These are phyloP conservation scores for Xylaria flabelliformis DNA, from an alignment of 495 filamentous ascomycete species.

Conservation along the genomic window DNA sequence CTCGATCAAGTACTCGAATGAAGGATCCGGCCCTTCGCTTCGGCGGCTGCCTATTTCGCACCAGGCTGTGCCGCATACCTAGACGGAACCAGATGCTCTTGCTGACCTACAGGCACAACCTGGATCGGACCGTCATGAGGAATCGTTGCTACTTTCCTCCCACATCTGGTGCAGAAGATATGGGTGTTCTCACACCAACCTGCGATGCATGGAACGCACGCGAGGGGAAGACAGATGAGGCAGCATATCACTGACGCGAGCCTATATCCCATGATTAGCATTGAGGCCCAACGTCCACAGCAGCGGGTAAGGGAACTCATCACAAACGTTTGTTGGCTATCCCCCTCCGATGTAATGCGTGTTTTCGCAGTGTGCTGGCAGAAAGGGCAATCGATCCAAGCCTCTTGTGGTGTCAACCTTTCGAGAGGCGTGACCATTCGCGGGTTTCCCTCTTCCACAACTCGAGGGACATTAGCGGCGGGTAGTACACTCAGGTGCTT, in stretches of 20 bases:
- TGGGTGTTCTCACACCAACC: slow-evolving; percentile 44
- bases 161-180: slow-evolving; percentile 40
- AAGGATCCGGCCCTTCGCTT: neutral
- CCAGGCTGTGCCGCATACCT: neutral
- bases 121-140: slow-evolving; percentile 31
- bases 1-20: neutral
- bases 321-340: slow-evolving; percentile 41
- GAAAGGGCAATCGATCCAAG: slow-evolving; percentile 45
- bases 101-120: neutral
- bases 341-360: slow-evolving; percentile 32
- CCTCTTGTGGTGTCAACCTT: slow-evolving; percentile 29
- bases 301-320: neutral
- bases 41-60: neutral
- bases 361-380: slow-evolving; percentile 38
- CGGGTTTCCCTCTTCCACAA: slow-evolving; percentile 11
- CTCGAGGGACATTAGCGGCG: slow-evolving; percentile 1
- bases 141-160: slow-evolving; percentile 36
- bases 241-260: slow-evolving; percentile 40
- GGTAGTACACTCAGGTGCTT: neutral
- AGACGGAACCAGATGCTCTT: neutral
- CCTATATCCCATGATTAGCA: slow-evolving; percentile 26
- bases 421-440: slow-evolving; percentile 39
- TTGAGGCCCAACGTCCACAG: neutral
- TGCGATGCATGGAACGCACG: slow-evolving; percentile 41
- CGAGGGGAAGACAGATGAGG: slow-evolving; percentile 40